Conservation (phyloP, 148 eudicot genomes). For the Cornus suecica region DNA sequence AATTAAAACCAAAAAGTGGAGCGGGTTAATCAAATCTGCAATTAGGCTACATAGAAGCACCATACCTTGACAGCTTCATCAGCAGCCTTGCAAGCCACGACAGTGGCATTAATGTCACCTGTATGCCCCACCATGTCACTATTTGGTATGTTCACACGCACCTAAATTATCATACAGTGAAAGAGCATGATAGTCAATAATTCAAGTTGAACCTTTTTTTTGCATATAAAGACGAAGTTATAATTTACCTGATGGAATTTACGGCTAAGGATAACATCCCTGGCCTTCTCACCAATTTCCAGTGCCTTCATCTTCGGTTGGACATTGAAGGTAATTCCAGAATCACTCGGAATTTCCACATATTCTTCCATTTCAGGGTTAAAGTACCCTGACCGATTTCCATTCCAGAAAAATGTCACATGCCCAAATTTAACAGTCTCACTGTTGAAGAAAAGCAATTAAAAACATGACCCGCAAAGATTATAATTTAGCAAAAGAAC, state of each 20-base stretch:
- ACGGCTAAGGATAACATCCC: conserved; percentile 84
- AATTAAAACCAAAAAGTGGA: background rate
- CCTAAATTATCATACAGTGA: conserved; percentile 37
- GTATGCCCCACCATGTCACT: conserved; percentile 98
- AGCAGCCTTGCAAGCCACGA: conserved; percentile 89
- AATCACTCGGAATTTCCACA: conserved; percentile 89
- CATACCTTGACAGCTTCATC: conserved; percentile 94
- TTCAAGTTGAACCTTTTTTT: background rate
- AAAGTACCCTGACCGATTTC: conserved; percentile 85
- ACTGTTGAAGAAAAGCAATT: conserved; percentile 26
- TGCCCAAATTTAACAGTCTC: conserved; percentile 98
- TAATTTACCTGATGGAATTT: conserved; percentile 75
- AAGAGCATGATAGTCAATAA: background rate
- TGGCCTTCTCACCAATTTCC: conserved; percentile 85
- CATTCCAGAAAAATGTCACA: conserved; percentile 96
- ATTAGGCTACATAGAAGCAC: background rate
- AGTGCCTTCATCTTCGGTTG: conserved; percentile 89
- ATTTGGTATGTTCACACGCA: conserved; percentile 90
- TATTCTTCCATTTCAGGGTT: conserved; percentile 87
- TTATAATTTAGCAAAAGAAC: background rate
- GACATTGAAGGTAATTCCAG: conserved; percentile 79
- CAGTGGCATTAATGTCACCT: conserved; percentile 81
- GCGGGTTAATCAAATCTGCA: background rate
- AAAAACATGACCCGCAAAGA: background rate
- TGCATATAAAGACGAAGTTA: background rate